These are phyloP conservation scores for Phytophthora palmivora DNA, from an alignment of 352 stramenopile genomes.

Conservation along the genomic window DNA sequence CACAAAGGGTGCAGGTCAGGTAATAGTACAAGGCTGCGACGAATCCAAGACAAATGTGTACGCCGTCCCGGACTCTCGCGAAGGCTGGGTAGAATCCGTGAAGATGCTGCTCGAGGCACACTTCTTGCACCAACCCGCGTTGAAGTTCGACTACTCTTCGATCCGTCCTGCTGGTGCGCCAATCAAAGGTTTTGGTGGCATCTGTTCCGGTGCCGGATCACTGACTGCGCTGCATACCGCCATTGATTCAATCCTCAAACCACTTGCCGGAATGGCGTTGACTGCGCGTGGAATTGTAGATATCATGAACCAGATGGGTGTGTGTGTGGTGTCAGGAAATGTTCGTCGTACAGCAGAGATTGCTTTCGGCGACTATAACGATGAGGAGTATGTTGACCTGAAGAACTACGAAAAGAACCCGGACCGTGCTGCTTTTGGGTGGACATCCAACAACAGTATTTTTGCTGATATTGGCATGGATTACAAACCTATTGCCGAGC, in stretches of 20 bases:
- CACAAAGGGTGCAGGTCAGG: slow-evolving; percentile 85
- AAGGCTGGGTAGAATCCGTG: slow-evolving; percentile 91
- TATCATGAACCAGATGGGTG: slow-evolving; percentile 92
- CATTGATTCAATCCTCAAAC: slow-evolving; percentile 65
- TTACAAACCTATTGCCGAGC: slow-evolving; percentile 87
- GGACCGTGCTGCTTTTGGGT: slow-evolving; percentile 87
- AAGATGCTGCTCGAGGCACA: slow-evolving; percentile 86
- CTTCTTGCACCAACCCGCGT: slow-evolving; percentile 54
- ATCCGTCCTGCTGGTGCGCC: slow-evolving; percentile 86
- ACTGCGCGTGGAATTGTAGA: slow-evolving; percentile 89
- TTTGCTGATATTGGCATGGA: slow-evolving; percentile 94
- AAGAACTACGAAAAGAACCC: slow-evolving; percentile 94
- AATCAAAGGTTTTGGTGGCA: slow-evolving; percentile 92
- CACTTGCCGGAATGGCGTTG: slow-evolving; percentile 57
- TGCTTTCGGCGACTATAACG: slow-evolving; percentile 91
- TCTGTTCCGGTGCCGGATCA: slow-evolving; percentile 84
- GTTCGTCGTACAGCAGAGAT: slow-evolving; percentile 94
- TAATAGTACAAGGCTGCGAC: slow-evolving; percentile 51
- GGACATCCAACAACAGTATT: slow-evolving; percentile 96
- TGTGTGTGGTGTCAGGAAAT: slow-evolving; percentile 93
- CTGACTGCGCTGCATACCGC: slow-evolving; percentile 77
- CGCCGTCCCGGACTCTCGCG: slow-evolving; percentile 65
- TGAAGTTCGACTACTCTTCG: slow-evolving; percentile 83
- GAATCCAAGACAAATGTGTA: slow-evolving; percentile 27
- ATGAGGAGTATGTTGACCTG: slow-evolving; percentile 90